Evolutionary conservation across 192 early-diverging fungal genomes (phyloP), one percentile per base, ranked within the genome.

Genomic region (Coemansia sp.): DNA sequence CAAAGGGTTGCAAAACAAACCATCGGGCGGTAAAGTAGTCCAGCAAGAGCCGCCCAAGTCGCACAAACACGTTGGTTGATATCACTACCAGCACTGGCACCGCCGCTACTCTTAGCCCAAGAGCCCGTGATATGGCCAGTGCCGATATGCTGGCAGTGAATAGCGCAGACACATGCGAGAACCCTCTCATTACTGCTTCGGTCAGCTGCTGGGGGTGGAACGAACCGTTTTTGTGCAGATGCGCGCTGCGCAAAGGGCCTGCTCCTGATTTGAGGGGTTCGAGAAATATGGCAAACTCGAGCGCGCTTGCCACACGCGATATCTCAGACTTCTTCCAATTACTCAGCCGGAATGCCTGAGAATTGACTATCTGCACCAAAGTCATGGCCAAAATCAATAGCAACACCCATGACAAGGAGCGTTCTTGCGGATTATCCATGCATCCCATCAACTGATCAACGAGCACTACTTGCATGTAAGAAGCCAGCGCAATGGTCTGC

Each of bases 1-100:
- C 90, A 33, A 63, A 73, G 7, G 72, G 41, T 45, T 73, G 72
- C 53, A 73, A 48, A 36, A 63, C 60, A 56, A 64, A 54, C 39
- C 60, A 67, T 3, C 66, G 38, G 9, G 65, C 57, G 17, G 71
- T 72, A 4, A 37, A 32, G 33, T 66, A 73, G 32, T 73, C 72
- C 5, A 73, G 53, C 1, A 43, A 6, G 3, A 67, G 34, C 3
- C 61, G 39, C 4, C 11, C n/a, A 4, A 64, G 22, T 3, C 63
- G 48, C 8, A 51, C 33, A 9, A 32, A 7, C 9, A 43, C 11
- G 39, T 18, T 43, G 2, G 38, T 18, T 18, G 11, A 12, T 8
- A 62, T 20, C 4, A 62, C 60, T 4, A 43, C n/a, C 28, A 62
- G 39, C 2, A 20, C 39, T 1, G 60, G 39, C 18, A 38, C 60